Conservation (phyloP, 139 green algal species). For the Chlamydomonas incerta region DNA sequence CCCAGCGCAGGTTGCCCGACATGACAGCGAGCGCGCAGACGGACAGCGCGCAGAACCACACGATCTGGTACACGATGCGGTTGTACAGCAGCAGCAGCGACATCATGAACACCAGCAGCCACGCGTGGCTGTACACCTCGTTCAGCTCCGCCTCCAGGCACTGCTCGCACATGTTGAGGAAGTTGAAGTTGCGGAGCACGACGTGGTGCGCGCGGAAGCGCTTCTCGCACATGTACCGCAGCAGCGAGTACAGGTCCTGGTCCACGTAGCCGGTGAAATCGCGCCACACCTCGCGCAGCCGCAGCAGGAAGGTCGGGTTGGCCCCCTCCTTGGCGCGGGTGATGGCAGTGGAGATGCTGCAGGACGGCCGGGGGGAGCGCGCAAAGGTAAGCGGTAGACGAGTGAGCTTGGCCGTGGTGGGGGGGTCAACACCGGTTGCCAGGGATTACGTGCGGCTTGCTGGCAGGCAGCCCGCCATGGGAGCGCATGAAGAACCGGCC, state of each 20-base stretch:
- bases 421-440: no score
- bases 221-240: constrained; percentile 45
- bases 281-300: constrained; percentile 1
- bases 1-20: constrained; percentile 25
- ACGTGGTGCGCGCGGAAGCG: constrained; percentile 42
- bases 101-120: constrained; percentile 48
- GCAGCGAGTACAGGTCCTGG: constrained; percentile 40
- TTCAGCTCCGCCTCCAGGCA: constrained; percentile 45
- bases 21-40: not conserved
- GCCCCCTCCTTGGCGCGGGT: not conserved
- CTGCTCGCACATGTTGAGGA: constrained; percentile 45
- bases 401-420: no score
- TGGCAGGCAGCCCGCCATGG: no score
- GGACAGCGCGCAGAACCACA: constrained; percentile 16
- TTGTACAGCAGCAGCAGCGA: constrained; percentile 42
- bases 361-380: no score
- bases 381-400: no score
- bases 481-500: no score
- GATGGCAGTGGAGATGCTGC: constrained; percentile 30
- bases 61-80: constrained; percentile 14
- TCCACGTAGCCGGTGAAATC: constrained; percentile 32
- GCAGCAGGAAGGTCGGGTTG: not conserved
- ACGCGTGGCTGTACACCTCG: constrained; percentile 46
- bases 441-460: no score
- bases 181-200: constrained; percentile 43